These are phyloP conservation scores for Bifiguratus adelaidae DNA, from an alignment of 192 early-diverging fungal genomes.

Conservation along the genomic window DNA sequence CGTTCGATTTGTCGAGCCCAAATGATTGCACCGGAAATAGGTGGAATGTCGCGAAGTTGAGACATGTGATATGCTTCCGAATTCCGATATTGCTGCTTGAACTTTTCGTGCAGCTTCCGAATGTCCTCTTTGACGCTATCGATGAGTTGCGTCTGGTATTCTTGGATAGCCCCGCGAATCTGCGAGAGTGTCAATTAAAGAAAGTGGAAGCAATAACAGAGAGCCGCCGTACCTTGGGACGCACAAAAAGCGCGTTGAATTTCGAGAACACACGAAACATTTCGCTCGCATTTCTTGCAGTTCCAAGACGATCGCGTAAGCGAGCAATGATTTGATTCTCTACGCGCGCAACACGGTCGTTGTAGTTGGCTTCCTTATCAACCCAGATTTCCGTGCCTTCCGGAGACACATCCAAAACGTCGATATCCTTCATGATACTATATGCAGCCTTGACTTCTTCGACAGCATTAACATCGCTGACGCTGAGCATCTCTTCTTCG, in stretches of 20 bases:
- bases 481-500: slow-evolving; percentile 33
- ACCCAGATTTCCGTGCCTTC: slow-evolving; percentile 95
- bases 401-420: slow-evolving; percentile 85
- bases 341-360: slow-evolving; percentile 87
- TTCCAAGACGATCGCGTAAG: slow-evolving; percentile 88
- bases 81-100: slow-evolving; percentile 83
- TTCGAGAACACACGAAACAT: slow-evolving; percentile 99
- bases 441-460: slow-evolving; percentile 88
- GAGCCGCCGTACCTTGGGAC: slow-evolving; percentile 60
- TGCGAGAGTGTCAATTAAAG: slow-evolving; percentile 1
- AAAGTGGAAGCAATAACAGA: background rate
- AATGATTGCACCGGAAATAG: slow-evolving; percentile 87
- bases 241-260: slow-evolving; percentile 98
- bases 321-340: slow-evolving; percentile 97
- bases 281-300: slow-evolving; percentile 93
- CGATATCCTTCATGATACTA: slow-evolving; percentile 85
- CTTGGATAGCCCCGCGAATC: slow-evolving; percentile 98
- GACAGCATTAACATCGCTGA: slow-evolving; percentile 65
- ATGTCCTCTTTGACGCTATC: slow-evolving; percentile 99
- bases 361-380: slow-evolving; percentile 81
- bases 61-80: slow-evolving; percentile 85
- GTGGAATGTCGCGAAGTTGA: slow-evolving; percentile 85
- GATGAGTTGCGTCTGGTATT: slow-evolving; percentile 98
- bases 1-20: slow-evolving; percentile 98
- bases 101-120: slow-evolving; percentile 88